Conservation (phyloP, 305 asterid species). For the Fraxinus platypoda region DNA sequence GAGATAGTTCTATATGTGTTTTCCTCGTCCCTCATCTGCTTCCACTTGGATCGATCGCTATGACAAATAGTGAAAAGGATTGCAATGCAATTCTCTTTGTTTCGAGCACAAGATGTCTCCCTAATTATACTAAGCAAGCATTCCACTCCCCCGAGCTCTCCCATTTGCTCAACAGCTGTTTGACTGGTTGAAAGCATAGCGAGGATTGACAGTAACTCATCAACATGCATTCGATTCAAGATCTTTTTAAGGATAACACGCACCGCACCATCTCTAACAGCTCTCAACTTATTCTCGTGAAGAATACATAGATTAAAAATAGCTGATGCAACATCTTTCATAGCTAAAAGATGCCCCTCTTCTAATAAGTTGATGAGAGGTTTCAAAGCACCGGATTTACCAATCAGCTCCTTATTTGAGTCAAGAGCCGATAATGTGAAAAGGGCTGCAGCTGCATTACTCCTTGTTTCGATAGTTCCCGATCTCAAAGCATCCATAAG, state of each 20-base stretch:
- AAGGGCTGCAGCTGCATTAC: conserved; percentile 57
- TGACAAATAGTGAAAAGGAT: conserved; percentile 41
- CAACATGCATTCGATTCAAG: conserved; percentile 28
- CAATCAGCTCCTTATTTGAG: conserved; percentile 45
- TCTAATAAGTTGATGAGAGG: conserved; percentile 45
- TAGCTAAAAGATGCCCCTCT: conserved; percentile 37
- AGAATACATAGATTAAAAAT: conserved; percentile 40
- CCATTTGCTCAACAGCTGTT: conserved; percentile 46
- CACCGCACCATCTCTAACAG: conserved; percentile 49
- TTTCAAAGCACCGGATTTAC: conserved; percentile 41
- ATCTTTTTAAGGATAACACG: conserved; percentile 37
- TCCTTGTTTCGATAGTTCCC: conserved; percentile 43
- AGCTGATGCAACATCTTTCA: conserved; percentile 55
- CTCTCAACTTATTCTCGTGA: conserved; percentile 44
- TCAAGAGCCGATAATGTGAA: conserved; percentile 51
- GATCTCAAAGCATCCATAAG: conserved; percentile 37
- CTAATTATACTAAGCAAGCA: conserved; percentile 39
- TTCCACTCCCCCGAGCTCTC: conserved; percentile 40
- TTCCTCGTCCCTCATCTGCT: conserved; percentile 45
- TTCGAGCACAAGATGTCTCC: conserved; percentile 38
- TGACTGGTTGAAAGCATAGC: conserved; percentile 46
- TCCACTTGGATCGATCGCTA: conserved; percentile 40
- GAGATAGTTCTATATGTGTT: conserved; percentile 34
- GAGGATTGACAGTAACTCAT: conserved; percentile 45
- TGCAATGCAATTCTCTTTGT: conserved; percentile 49